phyloP scores from a whole-genome alignment of 345 rosid genomes.

The Viola odorata region DNA sequence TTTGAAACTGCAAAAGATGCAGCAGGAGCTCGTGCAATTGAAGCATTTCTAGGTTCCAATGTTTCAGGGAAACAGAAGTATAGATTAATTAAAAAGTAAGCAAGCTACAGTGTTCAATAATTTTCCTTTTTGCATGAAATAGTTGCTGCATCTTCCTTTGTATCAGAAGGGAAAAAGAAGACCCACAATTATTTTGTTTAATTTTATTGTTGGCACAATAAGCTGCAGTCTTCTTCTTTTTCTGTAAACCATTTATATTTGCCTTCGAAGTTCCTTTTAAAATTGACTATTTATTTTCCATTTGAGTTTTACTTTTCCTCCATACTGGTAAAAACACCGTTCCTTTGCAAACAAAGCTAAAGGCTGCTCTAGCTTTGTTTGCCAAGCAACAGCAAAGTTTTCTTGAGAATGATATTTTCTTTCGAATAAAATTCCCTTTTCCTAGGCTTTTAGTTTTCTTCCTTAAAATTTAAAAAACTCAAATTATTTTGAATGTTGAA shows the following conservation, averaged over 20 bases:
- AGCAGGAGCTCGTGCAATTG: conserved; percentile 80
- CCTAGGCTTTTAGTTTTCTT: not conserved
- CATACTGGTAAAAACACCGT: no score
- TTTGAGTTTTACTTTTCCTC: no score
- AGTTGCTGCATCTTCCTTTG: conserved; percentile 5
- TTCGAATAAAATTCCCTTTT: not conserved
- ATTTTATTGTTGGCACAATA: no score
- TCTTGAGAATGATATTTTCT: not conserved
- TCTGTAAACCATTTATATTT: no score
- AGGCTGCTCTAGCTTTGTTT: no score
- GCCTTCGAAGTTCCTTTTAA: not conserved
- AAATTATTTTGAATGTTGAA: not conserved
- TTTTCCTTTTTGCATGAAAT: not conserved
- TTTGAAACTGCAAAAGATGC: conserved; percentile 69
- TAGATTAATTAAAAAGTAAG: conserved; percentile 69
- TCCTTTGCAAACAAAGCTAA: no score
- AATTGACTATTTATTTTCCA: no score
- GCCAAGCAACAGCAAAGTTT: not conserved
- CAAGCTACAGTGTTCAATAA: conserved; percentile 13
- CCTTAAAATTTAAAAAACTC: no score
- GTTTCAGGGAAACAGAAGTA: conserved; percentile 72
- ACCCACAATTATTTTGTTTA: no score
- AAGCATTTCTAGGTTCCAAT: conserved; percentile 71
- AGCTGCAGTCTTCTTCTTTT: no score
- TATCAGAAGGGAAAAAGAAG: not conserved